Evolutionary conservation across 1,139 yeast genomes (phyloP), one percentile per base, ranked within the genome.

Genomic region (Candida dubliniensis): DNA sequence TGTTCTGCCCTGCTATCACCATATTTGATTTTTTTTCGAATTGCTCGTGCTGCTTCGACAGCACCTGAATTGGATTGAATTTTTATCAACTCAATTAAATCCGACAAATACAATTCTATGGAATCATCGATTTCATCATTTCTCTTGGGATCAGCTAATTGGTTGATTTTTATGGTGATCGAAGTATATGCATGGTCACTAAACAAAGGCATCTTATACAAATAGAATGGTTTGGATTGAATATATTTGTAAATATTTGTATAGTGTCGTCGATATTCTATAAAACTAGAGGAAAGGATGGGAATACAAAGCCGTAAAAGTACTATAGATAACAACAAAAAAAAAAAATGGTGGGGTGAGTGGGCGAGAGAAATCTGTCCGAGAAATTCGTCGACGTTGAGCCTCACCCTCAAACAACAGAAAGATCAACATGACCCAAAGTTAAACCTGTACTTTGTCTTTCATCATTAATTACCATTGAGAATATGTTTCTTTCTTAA

Each of bases 11-110:
- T 60, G 1, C 71, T 56, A 23, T 60, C 63, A n/a, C 98, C 98
- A 60, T 93, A 87, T 66, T 93, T 93, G 60, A 93, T 71, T 59
- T 84, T 82, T 69, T 93, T 93, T 43, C 99, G 76, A 32, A 93
- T 71, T 1, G 96, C 95, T 42, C 98, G 73, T 0, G 97, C 97
- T 1, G 96, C 95, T 63, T 91, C 98, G 9, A 74, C 67, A 1
- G 89, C 81, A 1, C 95, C 76, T 15, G 60, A 47, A 10, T 55
- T 38, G 0, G 67, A 65, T 56, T 73, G 79, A 34, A 71, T 54
- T 46, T 65, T 61, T 47, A 74, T 72, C 46, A 74, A 59, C 24
- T 71, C 66, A 26, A 74, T 53, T 32, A 74, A 60, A 45, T 70
- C 75, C 4, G 68, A 58, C 34, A 74, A 57, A 40, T 66, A 64